Percentiles rank a stretch among this genome's conserved stretches.
These are phyloP conservation scores for Aspergillus piperis DNA, from an alignment of 2,329 filamentous ascomycete genomes.

Conservation along the genomic window DNA sequence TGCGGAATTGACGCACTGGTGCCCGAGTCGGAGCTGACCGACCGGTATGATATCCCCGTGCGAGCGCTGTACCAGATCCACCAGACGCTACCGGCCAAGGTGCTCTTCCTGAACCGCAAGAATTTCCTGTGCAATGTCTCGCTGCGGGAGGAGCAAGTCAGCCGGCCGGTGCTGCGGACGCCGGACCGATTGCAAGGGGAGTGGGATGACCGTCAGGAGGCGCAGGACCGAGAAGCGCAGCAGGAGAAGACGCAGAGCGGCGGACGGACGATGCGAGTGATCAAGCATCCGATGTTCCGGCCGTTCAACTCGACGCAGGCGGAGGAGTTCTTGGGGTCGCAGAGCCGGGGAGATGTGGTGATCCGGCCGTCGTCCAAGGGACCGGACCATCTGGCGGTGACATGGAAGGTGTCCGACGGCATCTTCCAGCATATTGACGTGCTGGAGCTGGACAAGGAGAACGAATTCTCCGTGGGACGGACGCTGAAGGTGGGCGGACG, in stretches of 20 bases:
- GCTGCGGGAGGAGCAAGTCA: slow-evolving; percentile 77
- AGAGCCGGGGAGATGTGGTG: slow-evolving; percentile 84
- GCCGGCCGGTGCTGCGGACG: slow-evolving; percentile 68
- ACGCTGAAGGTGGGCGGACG: slow-evolving; percentile 83
- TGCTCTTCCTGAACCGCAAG: slow-evolving; percentile 84
- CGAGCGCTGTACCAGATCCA: slow-evolving; percentile 74
- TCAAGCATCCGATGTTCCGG: slow-evolving; percentile 96
- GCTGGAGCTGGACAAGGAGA: slow-evolving; percentile 93
- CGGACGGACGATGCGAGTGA: slow-evolving; percentile 85
- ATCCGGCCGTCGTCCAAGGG: slow-evolving; percentile 95
- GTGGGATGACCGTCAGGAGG: slow-evolving; percentile 85
- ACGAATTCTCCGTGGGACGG: slow-evolving; percentile 89
- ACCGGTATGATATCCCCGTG: slow-evolving; percentile 66
- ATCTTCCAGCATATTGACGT: slow-evolving; percentile 99
- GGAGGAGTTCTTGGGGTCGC: slow-evolving; percentile 86
- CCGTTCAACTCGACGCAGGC: slow-evolving; percentile 91
- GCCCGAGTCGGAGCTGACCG: slow-evolving; percentile 77
- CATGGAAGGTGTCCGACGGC: slow-evolving; percentile 95
- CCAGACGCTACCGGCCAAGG: slow-evolving; percentile 85
- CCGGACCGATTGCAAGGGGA: slow-evolving; percentile 74
- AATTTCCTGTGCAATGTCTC: slow-evolving; percentile 81
- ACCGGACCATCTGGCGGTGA: slow-evolving; percentile 90
- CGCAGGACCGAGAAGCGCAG: slow-evolving; percentile 76
- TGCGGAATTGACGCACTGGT: slow-evolving; percentile 91
- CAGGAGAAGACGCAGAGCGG: slow-evolving; percentile 83